phyloP scores from a whole-genome alignment of 1,284 basidiomycete genomes.

The Irpex sp. region DNA sequence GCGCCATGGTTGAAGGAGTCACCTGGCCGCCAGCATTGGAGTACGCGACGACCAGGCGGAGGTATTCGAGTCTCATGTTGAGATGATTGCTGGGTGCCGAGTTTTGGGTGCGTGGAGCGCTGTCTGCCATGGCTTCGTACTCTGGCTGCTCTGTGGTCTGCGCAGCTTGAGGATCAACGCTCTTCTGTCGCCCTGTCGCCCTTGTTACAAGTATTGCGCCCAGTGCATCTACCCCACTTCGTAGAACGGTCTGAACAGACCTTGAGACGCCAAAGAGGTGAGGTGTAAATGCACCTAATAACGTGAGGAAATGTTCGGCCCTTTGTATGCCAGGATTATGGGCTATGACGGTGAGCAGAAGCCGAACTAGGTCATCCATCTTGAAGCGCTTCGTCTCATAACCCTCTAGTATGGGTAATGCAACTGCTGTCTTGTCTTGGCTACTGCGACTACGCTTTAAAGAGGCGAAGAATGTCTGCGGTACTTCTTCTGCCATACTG shows the following conservation, averaged over 20 bases:
- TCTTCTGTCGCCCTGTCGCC: constrained; percentile 43
- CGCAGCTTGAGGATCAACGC: not conserved
- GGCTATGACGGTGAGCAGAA: constrained; percentile 79
- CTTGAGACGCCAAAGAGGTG: constrained; percentile 53
- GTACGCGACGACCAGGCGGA: constrained; percentile 56
- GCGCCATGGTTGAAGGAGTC: constrained; percentile 36
- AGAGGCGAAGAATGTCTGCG: constrained; percentile 57
- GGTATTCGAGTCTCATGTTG: constrained; percentile 63
- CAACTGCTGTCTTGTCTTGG: constrained; percentile 25
- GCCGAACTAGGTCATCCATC: constrained; percentile 65
- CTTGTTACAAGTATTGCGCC: constrained; percentile 50
- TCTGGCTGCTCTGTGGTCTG: constrained; percentile 29
- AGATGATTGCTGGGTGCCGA: constrained; percentile 49
- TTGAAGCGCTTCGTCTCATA: constrained; percentile 58
- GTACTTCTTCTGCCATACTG: constrained; percentile 64
- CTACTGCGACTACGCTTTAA: constrained; percentile 36
- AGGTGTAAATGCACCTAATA: constrained; percentile 58
- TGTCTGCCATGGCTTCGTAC: constrained; percentile 21
- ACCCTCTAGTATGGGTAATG: constrained; percentile 46
- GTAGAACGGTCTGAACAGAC: constrained; percentile 50
- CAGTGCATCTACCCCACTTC: constrained; percentile 68
- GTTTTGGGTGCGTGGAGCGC: constrained; percentile 33
- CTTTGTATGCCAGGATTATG: constrained; percentile 66
- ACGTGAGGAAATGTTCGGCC: constrained; percentile 63
- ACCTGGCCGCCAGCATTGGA: constrained; percentile 55